Percentiles rank a stretch among this genome's conserved stretches.
Conservation (phyloP, 345 rosid species). For the Garcia nutans region DNA sequence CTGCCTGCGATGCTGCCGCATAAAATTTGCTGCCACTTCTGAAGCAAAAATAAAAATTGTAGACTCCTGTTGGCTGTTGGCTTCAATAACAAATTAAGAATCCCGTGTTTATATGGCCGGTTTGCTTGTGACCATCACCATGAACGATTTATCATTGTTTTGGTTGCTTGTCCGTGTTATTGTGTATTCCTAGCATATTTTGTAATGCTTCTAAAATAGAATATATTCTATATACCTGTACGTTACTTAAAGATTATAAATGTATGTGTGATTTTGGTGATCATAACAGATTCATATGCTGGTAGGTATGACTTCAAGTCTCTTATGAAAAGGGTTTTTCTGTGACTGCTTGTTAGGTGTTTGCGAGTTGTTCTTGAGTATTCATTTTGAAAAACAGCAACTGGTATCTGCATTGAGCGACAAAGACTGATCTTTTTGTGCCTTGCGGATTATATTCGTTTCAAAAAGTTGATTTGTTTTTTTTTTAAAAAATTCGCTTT, state of each 20-base stretch:
- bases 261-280: background rate
- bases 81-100: background rate
- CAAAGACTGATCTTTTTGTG: background rate
- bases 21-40: constrained; percentile 14
- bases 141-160: too few relatives aligned
- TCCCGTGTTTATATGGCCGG: background rate
- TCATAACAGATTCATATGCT: background rate
- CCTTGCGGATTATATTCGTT: background rate
- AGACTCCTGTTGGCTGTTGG: background rate
- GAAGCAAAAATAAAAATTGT: background rate
- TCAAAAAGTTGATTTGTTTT: background rate
- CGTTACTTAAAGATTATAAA: too few relatives aligned
- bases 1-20: constrained; percentile 56
- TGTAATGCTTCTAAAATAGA: background rate
- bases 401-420: background rate
- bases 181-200: background rate
- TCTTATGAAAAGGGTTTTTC: background rate
- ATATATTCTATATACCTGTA: background rate
- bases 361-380: background rate
- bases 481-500: too few relatives aligned
- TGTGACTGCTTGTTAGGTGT: background rate
- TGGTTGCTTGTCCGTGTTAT: background rate
- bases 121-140: background rate
- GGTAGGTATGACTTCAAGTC: too few relatives aligned
- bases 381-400: background rate